Conservation (phyloP, 1,284 basidiomycete species). For the Trichosporon sp. region DNA sequence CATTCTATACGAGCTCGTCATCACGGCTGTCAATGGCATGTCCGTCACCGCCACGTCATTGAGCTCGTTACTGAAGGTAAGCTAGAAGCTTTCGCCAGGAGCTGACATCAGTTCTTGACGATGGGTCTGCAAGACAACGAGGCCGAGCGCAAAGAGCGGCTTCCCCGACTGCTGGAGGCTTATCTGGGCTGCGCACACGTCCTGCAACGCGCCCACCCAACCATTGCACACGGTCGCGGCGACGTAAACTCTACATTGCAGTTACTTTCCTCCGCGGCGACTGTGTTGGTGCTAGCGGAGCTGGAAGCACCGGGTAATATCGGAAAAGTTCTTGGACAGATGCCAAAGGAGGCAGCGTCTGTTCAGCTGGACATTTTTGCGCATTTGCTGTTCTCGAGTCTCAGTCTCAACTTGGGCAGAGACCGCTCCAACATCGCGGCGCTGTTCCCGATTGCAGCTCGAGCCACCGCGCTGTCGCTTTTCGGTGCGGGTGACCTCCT, state of each 20-base stretch:
- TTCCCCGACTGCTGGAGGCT: conserved; percentile 30
- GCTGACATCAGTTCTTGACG: conserved; percentile 28
- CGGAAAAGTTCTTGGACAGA: conserved; percentile 26
- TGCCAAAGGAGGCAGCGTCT: conserved; percentile 33
- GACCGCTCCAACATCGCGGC: conserved; percentile 33
- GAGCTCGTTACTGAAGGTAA: conserved; percentile 36
- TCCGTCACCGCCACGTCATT: conserved; percentile 34
- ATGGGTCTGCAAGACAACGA: conserved; percentile 16
- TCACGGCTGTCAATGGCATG: conserved; percentile 36
- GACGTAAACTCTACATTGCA: conserved; percentile 33
- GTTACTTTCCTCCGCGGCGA: conserved; percentile 33
- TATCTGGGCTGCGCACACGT: conserved; percentile 38
- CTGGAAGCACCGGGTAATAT: conserved; percentile 33
- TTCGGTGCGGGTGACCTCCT: conserved; percentile 43
- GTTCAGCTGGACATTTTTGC: conserved; percentile 40
- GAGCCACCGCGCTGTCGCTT: conserved; percentile 40
- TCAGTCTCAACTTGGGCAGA: conserved; percentile 29
- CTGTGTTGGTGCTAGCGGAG: conserved; percentile 40
- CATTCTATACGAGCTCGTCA: conserved; percentile 39
- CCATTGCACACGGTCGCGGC: conserved; percentile 14
- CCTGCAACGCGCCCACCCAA: conserved; percentile 39
- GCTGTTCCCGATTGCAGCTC: conserved; percentile 44
- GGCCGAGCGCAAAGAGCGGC: conserved; percentile 7
- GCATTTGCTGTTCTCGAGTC: conserved; percentile 40
- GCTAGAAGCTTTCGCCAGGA: background rate